Base-by-base conservation (phyloP, 1,284 basidiomycete species). In the Bjerkandera adusta region DNA sequence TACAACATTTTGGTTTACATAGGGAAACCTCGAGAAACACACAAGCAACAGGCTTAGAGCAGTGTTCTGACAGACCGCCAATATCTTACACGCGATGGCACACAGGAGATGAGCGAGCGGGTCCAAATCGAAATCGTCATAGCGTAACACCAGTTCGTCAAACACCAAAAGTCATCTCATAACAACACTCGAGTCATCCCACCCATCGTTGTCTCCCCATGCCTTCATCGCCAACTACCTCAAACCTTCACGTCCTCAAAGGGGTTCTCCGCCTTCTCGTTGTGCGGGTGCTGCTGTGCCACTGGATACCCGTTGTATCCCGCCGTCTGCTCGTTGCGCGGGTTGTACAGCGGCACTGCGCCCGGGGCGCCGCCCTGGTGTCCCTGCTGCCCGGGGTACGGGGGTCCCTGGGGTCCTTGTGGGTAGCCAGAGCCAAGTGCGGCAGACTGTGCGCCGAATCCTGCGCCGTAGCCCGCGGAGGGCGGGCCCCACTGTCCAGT, bases 271-370 rank as follows among this genome's bases (percentile, higher is more conserved):
- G 21, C 38, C 57, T 70, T 69, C 53, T 69, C 65, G 37, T 68
- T 61, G 12, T 44, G n/a, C 18, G 52, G 54, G 4, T 53, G 29
- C 49, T 65, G 64, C 43, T 56, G 32, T 32, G 57, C 60, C 16
- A 53, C 52, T 43, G 62, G 41, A 18, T 56, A 55, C 15, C 50
- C 58, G 29, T 40, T 47, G 52, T 62, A 61, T 12, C 53, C 59
- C 5, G 54, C 55, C 22, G 59, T 43, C 47, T 57, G 58, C 47
- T 59, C 57, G 45, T 63, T 61, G 42, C 57, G 36, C 24, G 62
- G 54, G 33, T 54, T 54, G 52, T 71, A 73, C 29, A 73, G 55
- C 13, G 70, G 69, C 4, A 70, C 49, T 15, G 63, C 63, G 21
- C 59, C 61, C 4, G 25, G 36, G 36, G 26, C 24, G 34, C 18